Conservation (phyloP, 1,139 yeast species). For the Candida anutae region DNA sequence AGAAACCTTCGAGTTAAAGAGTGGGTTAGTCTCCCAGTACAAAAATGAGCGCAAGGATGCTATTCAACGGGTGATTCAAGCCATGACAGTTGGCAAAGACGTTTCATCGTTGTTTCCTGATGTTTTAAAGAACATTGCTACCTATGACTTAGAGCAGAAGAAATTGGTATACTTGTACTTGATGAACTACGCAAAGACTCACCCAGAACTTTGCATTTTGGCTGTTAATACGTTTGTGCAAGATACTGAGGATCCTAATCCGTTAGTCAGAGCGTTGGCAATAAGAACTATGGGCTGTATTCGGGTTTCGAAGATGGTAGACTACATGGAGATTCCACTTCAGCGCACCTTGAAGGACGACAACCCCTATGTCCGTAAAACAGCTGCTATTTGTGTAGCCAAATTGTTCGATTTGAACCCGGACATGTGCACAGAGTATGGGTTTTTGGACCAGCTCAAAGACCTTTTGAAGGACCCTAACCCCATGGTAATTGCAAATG, state of each 20-base stretch:
- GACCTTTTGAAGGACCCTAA: conserved; percentile 77
- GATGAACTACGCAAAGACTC: conserved; percentile 95
- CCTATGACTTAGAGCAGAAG: conserved; percentile 94
- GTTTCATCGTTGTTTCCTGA: conserved; percentile 94
- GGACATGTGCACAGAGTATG: conserved; percentile 75
- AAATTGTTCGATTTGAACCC: conserved; percentile 86
- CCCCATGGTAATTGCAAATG: conserved; percentile 96
- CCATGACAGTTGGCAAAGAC: conserved; percentile 99
- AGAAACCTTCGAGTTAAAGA: conserved; percentile 82
- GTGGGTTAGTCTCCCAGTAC: conserved; percentile 90
- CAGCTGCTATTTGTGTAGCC: conserved; percentile 97
- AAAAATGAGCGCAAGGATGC: conserved; percentile 94
- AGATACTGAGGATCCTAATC: conserved; percentile 96
- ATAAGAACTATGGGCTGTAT: conserved; percentile 99
- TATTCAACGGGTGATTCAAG: conserved; percentile 92
- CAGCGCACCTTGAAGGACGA: conserved; percentile 82
- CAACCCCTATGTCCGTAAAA: conserved; percentile 94
- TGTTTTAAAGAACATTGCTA: conserved; percentile 91
- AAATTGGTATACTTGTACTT: conserved; percentile 88
- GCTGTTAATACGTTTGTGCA: conserved; percentile 97
- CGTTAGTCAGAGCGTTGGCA: conserved; percentile 90
- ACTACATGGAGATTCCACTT: conserved; percentile 86
- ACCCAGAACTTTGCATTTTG: conserved; percentile 90
- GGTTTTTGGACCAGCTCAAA: conserved; percentile 66
- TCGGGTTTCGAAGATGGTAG: conserved; percentile 90